Evolutionary conservation across 116 monocot species (phyloP).

Genomic region (Cymodocea nodosa): DNA sequence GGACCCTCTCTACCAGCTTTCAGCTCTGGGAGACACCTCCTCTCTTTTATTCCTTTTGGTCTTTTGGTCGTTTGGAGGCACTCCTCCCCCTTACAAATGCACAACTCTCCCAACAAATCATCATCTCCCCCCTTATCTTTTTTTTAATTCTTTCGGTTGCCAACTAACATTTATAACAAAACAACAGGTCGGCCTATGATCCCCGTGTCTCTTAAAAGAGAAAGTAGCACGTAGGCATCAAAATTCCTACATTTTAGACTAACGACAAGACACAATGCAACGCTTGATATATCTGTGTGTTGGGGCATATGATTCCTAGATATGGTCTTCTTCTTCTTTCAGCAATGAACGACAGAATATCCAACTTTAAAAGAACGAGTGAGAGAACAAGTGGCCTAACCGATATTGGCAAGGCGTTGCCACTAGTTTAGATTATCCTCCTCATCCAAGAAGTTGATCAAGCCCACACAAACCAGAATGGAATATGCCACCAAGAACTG

Average conservation of each 20-base stretch:
- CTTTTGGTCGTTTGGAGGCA: neutral
- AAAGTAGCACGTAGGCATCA: neutral
- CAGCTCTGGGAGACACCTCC: neutral
- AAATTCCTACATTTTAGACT: neutral
- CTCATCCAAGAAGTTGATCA: neutral
- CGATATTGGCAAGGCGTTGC: neutral
- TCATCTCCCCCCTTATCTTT: neutral
- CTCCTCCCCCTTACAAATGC: neutral
- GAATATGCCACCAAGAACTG: constrained; percentile 2
- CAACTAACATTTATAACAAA: neutral
- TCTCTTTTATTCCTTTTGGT: neutral
- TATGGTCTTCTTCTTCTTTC: too few species aligned
- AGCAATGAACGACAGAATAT: neutral
- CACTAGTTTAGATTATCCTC: neutral
- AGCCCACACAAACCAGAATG: neutral
- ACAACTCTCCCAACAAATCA: neutral
- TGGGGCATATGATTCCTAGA: too few species aligned
- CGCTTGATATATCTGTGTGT: too few species aligned
- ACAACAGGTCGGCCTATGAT: neutral
- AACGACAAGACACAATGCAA: too few species aligned
- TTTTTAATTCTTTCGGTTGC: neutral
- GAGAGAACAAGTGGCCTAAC: neutral
- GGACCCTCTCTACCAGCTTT: neutral
- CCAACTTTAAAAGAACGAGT: constrained; percentile 1
- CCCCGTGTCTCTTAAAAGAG: neutral